phyloP scores from a whole-genome alignment of 352 stramenopile genomes.

The Saprolegnia diclina region DNA sequence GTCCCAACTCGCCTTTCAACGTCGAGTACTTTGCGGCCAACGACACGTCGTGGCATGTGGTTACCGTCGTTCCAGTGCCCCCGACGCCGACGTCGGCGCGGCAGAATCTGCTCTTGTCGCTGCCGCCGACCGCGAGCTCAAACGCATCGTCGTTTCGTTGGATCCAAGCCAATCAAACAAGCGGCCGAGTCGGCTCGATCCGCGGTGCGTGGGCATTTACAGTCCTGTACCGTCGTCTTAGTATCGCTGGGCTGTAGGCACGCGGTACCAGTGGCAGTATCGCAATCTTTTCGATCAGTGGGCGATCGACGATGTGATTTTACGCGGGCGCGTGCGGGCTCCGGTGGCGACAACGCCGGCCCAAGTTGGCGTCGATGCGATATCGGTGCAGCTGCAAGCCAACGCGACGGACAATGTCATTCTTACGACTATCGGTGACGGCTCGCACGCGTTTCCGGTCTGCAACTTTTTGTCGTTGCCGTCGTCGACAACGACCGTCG shows the following conservation, averaged over 20 bases:
- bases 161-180: constrained; percentile 64
- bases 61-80: constrained; percentile 37
- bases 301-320: constrained; percentile 49
- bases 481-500: background rate
- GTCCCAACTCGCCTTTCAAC: constrained; percentile 45
- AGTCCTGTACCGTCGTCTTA: constrained; percentile 19
- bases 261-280: constrained; percentile 48
- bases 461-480: constrained; percentile 30
- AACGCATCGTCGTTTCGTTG: constrained; percentile 45
- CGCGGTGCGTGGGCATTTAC: constrained; percentile 43
- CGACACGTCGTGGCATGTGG: constrained; percentile 39
- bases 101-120: constrained; percentile 31
- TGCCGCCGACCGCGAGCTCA: constrained; percentile 45
- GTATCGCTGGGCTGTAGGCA: constrained; percentile 36
- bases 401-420: constrained; percentile 46
- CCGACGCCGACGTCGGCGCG: background rate
- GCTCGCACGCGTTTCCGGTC: constrained; percentile 48
- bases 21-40: constrained; percentile 39
- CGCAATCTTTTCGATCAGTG: constrained; percentile 74
- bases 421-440: constrained; percentile 40
- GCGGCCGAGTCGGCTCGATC: constrained; percentile 39
- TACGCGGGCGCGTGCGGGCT: constrained; percentile 49
- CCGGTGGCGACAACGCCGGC: constrained; percentile 28
- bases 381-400: constrained; percentile 37
- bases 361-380: constrained; percentile 24